phyloP scores from a whole-genome alignment of 2,329 filamentous ascomycete species.

The Claviceps maximensis region DNA sequence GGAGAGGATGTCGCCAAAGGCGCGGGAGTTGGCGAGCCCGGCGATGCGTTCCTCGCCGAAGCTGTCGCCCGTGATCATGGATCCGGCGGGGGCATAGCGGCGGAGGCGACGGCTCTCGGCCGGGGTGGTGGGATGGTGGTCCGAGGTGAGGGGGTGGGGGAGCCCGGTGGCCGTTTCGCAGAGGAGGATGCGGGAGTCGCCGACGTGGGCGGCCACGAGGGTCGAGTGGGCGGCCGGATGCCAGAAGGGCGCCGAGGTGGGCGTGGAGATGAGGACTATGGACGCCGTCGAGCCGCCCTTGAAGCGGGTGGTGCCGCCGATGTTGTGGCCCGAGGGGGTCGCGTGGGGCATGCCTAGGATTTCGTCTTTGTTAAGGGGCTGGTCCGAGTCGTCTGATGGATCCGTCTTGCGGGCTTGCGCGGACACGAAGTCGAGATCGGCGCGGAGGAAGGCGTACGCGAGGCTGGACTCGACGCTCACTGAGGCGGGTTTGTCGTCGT shows the following conservation, averaged over 20 bases:
- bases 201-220: slow-evolving; percentile 77
- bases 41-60: slow-evolving; percentile 95
- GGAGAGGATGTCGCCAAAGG: slow-evolving; percentile 83
- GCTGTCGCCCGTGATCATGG: slow-evolving; percentile 76
- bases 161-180: slow-evolving; percentile 75
- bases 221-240: slow-evolving; percentile 77
- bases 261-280: slow-evolving; percentile 80
- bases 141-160: slow-evolving; percentile 69
- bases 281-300: slow-evolving; percentile 90
- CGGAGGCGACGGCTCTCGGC: slow-evolving; percentile 71
- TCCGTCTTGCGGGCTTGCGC: slow-evolving; percentile 77
- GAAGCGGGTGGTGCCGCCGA: slow-evolving; percentile 68
- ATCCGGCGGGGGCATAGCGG: slow-evolving; percentile 60
- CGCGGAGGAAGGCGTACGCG: slow-evolving; percentile 84
- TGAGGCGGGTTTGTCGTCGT: slow-evolving; percentile 19
- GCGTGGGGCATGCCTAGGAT: slow-evolving; percentile 52
- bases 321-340: slow-evolving; percentile 43
- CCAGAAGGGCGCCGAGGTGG: slow-evolving; percentile 88
- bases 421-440: slow-evolving; percentile 86
- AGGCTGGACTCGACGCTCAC: slow-evolving; percentile 65
- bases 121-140: slow-evolving; percentile 86
- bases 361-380: slow-evolving; percentile 73
- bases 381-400: slow-evolving; percentile 60
- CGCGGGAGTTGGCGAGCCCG: slow-evolving; percentile 82
- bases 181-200: slow-evolving; percentile 81